These are phyloP conservation scores for Talaromyces pinophilus DNA, from an alignment of 2,329 filamentous ascomycete genomes.

Conservation along the genomic window DNA sequence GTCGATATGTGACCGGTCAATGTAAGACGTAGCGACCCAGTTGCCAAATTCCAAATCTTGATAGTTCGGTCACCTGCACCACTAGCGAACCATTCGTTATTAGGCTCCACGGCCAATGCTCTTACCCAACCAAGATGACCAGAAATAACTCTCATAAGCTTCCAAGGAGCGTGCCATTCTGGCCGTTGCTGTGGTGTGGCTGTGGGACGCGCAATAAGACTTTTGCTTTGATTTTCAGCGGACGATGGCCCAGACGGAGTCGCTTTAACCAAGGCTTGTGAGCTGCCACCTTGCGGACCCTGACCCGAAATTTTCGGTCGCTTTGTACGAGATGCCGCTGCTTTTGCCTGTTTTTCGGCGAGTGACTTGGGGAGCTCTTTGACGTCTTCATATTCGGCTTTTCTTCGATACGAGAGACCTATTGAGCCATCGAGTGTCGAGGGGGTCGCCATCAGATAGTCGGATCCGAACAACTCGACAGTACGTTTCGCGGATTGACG, in stretches of 20 bases:
- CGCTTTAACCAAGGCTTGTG: conserved; percentile 58
- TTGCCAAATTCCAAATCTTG: conserved; percentile 97
- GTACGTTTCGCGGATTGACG: conserved; percentile 49
- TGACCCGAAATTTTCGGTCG: conserved; percentile 54
- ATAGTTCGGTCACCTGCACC: conserved; percentile 95
- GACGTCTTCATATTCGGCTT: conserved; percentile 73
- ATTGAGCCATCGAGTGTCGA: conserved; percentile 48
- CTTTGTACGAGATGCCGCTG: conserved; percentile 64
- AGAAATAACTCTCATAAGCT: conserved; percentile 95
- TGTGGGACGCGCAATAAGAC: conserved; percentile 64
- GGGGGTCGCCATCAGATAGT: conserved; percentile 48
- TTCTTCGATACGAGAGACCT: conserved; percentile 48
- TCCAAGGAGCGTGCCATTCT: conserved; percentile 98
- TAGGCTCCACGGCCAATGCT: conserved; percentile 84
- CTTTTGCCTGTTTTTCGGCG: conserved; percentile 74
- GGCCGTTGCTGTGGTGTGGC: conserved; percentile 70
- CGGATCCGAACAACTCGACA: conserved; percentile 49
- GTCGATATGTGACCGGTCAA: conserved; percentile 94
- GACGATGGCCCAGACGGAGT: conserved; percentile 32
- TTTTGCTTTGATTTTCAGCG: conserved; percentile 54
- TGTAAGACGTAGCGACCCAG: conserved; percentile 79
- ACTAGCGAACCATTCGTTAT: conserved; percentile 96
- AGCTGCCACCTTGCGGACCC: conserved; percentile 51
- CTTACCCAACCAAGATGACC: conserved; percentile 96
- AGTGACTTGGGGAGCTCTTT: conserved; percentile 75